These are phyloP conservation scores for Lenzites betulinus DNA, from an alignment of 768 basidiomycete genomes.

Conservation along the genomic window DNA sequence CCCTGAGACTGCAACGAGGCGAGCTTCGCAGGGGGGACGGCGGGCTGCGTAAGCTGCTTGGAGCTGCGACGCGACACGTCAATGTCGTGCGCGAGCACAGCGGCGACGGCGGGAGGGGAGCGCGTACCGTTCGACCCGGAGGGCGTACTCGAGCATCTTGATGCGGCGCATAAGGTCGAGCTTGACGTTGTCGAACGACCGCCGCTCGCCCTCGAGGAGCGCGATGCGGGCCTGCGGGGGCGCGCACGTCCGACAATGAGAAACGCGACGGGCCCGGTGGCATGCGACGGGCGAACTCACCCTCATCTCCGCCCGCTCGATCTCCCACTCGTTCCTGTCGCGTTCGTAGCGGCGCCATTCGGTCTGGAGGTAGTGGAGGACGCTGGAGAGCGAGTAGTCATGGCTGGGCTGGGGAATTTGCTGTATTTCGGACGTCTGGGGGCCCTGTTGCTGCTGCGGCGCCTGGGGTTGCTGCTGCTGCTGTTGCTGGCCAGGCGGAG, in stretches of 20 bases:
- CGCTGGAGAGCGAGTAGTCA: constrained; percentile 90
- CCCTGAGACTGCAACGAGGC: constrained; percentile 58
- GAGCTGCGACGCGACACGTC: constrained; percentile 56
- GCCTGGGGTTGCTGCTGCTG: constrained; percentile 43
- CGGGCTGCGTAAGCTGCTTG: constrained; percentile 71
- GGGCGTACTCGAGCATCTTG: constrained; percentile 98
- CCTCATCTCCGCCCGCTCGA: constrained; percentile 98
- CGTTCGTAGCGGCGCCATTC: constrained; percentile 98
- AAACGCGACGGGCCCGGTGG: constrained; percentile 17
- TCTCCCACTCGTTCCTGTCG: constrained; percentile 99
- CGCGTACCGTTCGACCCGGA: constrained; percentile 93
- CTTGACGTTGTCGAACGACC: constrained; percentile 97
- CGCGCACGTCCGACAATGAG: constrained; percentile 10
- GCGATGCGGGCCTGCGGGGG: constrained; percentile 87
- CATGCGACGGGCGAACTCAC: constrained; percentile 48
- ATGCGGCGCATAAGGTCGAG: constrained; percentile 94
- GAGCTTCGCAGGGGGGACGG: constrained; percentile 67
- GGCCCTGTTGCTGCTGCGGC: constrained; percentile 56
- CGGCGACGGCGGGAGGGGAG: constrained; percentile 8
- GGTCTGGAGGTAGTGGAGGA: constrained; percentile 96
- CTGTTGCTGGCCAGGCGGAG: constrained; percentile 39
- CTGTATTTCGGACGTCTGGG: constrained; percentile 57
- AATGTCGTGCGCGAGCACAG: constrained; percentile 28
- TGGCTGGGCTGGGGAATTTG: constrained; percentile 85
- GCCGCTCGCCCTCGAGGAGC: constrained; percentile 92